Percentiles rank a stretch among this genome's conserved stretches.
These are phyloP conservation scores for Pythium monospermum DNA, from an alignment of 352 stramenopile species.

Conservation along the genomic window DNA sequence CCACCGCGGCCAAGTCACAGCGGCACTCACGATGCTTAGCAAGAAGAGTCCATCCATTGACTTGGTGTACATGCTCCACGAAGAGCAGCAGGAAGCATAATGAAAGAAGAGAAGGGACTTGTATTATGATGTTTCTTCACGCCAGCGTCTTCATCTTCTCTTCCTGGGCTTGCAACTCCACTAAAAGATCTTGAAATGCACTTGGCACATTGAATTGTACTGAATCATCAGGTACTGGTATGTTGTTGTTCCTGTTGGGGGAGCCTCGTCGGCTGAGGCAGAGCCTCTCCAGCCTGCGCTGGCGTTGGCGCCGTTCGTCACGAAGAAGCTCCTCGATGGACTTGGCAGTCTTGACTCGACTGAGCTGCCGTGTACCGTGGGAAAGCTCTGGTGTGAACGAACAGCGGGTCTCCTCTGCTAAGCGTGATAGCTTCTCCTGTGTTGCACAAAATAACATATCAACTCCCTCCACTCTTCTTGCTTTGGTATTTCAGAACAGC, in stretches of 20 bases:
- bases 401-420: constrained; percentile 1
- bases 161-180: constrained; percentile 16
- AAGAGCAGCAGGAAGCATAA: not conserved
- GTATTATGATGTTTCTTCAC: too few species aligned
- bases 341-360: constrained; percentile 1
- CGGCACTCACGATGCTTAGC: constrained; percentile 17
- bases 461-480: not conserved
- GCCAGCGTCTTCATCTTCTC: constrained; percentile 10
- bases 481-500: not conserved
- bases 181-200: constrained; percentile 7
- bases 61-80: constrained; percentile 20
- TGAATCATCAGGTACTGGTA: not conserved
- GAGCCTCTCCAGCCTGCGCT: constrained; percentile 8
- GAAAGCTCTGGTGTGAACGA: constrained; percentile 17
- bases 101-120: too few species aligned
- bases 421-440: constrained; percentile 7
- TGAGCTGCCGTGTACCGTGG: constrained; percentile 6
- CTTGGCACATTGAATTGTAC: constrained; percentile 2
- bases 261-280: not conserved
- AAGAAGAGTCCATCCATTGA: constrained; percentile 11
- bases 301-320: constrained; percentile 2
- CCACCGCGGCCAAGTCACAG: constrained; percentile 19
- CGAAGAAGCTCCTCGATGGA: constrained; percentile 8
- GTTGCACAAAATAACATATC: not conserved
- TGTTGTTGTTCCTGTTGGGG: not conserved